A percentile compares a stretch with the other conserved stretches of the same genome.
Conservation (phyloP, 2,329 filamentous ascomycete species). For the Colletotrichum lini region DNA sequence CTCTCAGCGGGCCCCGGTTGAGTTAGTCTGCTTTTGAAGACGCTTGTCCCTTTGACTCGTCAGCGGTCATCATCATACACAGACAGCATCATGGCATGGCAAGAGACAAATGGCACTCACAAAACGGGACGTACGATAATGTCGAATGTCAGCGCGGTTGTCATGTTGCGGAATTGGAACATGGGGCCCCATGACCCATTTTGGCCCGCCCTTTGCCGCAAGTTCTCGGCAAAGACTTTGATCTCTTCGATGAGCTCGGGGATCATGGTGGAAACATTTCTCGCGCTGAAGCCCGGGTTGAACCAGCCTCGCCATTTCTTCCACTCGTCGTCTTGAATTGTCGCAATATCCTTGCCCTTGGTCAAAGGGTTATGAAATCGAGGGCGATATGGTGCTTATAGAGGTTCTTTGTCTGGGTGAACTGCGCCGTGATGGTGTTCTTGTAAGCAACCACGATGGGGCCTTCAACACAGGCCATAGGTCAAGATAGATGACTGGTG, state of each 20-base stretch:
- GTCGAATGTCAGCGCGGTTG: slow-evolving; percentile 41
- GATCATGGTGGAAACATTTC: slow-evolving; percentile 13
- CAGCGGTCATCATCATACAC: not conserved
- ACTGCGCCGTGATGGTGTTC: slow-evolving; percentile 41
- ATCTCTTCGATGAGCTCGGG: slow-evolving; percentile 30
- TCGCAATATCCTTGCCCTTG: slow-evolving; percentile 16
- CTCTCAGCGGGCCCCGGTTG: slow-evolving; percentile 11
- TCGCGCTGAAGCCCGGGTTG: slow-evolving; percentile 51
- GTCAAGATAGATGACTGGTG: slow-evolving; percentile 44
- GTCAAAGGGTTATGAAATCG: slow-evolving; percentile 32
- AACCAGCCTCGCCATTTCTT: slow-evolving; percentile 50
- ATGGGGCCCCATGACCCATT: slow-evolving; percentile 26
- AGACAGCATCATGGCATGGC: too few relatives aligned
- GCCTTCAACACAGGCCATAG: slow-evolving; percentile 42
- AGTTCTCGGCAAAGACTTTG: slow-evolving; percentile 15
- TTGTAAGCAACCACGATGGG: slow-evolving; percentile 36
- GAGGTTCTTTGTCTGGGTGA: slow-evolving; percentile 39
- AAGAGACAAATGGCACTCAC: not conserved
- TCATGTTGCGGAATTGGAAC: slow-evolving; percentile 35
- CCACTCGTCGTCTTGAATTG: slow-evolving; percentile 29
- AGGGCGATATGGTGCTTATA: slow-evolving; percentile 32
- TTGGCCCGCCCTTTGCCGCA: not conserved
- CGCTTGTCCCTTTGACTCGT: slow-evolving; percentile 48
- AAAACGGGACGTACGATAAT: slow-evolving; percentile 51
- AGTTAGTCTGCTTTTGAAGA: slow-evolving; percentile 48